Conservation (phyloP, 257 asterid species). For the Linaria vulgaris region DNA sequence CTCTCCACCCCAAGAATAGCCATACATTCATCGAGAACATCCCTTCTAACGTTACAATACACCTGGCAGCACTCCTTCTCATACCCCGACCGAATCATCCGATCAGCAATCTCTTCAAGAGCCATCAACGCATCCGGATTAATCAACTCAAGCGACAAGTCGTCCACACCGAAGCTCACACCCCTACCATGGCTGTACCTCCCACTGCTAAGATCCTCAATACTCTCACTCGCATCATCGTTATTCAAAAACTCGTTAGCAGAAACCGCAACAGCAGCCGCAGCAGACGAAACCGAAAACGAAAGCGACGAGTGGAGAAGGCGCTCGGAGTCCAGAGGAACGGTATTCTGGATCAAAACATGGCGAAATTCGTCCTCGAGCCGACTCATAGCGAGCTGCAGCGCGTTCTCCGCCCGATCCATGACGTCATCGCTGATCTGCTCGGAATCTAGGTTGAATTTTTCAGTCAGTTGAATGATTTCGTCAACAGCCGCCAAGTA, state of each 20-base stretch:
- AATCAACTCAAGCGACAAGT: slow-evolving; percentile 64
- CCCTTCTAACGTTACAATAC: slow-evolving; percentile 80
- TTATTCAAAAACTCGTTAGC: slow-evolving; percentile 49
- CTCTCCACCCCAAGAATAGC: slow-evolving; percentile 75
- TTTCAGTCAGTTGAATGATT: slow-evolving; percentile 68
- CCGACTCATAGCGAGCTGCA: slow-evolving; percentile 80
- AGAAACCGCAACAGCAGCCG: slow-evolving; percentile 59
- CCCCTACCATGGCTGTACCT: slow-evolving; percentile 59
- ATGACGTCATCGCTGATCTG: slow-evolving; percentile 32
- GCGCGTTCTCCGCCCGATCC: slow-evolving; percentile 76
- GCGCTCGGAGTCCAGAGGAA: slow-evolving; percentile 65
- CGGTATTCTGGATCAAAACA: slow-evolving; percentile 50
- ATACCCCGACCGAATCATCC: slow-evolving; percentile 89
- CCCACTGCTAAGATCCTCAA: slow-evolving; percentile 58
- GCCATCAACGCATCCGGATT: slow-evolving; percentile 64
- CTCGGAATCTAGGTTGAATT: slow-evolving; percentile 41
- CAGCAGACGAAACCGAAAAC: slow-evolving; percentile 40
- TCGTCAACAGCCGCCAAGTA: slow-evolving; percentile 75
- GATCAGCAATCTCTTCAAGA: slow-evolving; percentile 73
- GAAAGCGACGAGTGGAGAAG: slow-evolving; percentile 58
- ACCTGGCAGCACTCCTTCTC: slow-evolving; percentile 95
- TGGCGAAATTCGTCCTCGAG: slow-evolving; percentile 90
- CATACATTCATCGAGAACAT: slow-evolving; percentile 83
- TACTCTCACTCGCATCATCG: slow-evolving; percentile 35
- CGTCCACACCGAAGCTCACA: slow-evolving; percentile 68